phyloP scores from a whole-genome alignment of 352 stramenopile genomes.

The Phytophthora aleatoria region DNA sequence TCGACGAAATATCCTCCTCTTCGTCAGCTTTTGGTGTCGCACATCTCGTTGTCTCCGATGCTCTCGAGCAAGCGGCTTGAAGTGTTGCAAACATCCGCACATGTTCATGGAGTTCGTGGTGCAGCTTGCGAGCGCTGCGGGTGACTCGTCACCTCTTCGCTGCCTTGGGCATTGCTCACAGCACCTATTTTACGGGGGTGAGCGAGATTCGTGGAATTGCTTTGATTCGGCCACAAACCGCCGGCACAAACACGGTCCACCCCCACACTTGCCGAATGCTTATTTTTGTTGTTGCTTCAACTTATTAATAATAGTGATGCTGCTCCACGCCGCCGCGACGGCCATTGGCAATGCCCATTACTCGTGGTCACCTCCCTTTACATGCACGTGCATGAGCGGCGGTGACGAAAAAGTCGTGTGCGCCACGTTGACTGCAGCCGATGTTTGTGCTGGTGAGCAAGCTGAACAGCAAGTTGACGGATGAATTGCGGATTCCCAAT shows the following conservation, averaged over 20 bases:
- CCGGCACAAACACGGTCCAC: slow-evolving; percentile 32
- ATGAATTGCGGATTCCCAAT: neutral
- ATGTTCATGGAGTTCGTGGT: neutral
- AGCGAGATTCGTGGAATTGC: slow-evolving; percentile 17
- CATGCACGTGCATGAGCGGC: neutral
- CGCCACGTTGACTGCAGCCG: neutral
- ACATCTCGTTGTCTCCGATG: slow-evolving; percentile 1
- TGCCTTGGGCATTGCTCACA: slow-evolving; percentile 1
- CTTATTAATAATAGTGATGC: neutral
- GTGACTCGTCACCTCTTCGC: neutral
- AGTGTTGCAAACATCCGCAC: slow-evolving; percentile 1
- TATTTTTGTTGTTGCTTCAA: slow-evolving; percentile 6
- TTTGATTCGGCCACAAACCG: slow-evolving; percentile 30
- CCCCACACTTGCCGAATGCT: slow-evolving; percentile 12
- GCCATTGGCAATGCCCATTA: too few species aligned
- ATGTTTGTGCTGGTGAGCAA: neutral
- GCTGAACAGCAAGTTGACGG: neutral
- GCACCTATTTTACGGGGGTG: slow-evolving; percentile 25
- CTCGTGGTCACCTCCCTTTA: too few species aligned
- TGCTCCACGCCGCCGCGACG: too few species aligned
- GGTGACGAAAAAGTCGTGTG: neutral
- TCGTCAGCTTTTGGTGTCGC: neutral
- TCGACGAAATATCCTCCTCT: neutral
- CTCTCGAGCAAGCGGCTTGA: neutral
- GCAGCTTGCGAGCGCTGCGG: neutral